Evolutionary conservation across 1,284 basidiomycete species (phyloP), one percentile per base, ranked within the genome.

Genomic region (Cutaneotrichosporon sp.): DNA sequence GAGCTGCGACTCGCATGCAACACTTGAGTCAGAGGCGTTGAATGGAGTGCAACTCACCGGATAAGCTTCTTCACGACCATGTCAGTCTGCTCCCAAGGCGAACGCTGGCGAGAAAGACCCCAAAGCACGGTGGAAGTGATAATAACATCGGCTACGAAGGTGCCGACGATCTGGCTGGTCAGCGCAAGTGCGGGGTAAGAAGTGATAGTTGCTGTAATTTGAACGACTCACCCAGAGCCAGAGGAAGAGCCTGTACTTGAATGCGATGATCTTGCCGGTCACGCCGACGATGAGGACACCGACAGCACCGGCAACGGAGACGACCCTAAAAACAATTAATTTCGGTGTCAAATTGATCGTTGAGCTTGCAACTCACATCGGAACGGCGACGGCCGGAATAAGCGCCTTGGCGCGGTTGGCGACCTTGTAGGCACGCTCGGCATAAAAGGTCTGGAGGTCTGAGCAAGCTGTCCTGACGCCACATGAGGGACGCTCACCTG

Each of bases 31-130:
- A 7, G 19, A 8, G 17, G 34, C 9, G 16, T 16, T 8, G 34
- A 35, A 16, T 35, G 34, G 9, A 11, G 16, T n/a, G 34, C 7
- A 20, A 38, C 35, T n/a, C 16, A 38, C 35, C 60, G 55, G 33
- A 55, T 52, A 5, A 59, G 49, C 19, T 51, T 43, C 37, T 55
- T 58, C 37, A 65, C 58, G 4, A 65, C 38, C 2, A 46, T 46
- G 26, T 63, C 63, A 10, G 64, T 66, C 38, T 61, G 49, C n/a
- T 57, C 56, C 63, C 63, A 65, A 7, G 60, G 61, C 5, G 64
- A 65, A 17, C 61, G 59, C 19, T 59, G 56, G 38, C 43, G 51
- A 35, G 50, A 49, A 9, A 66, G 53, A 25, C 65, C 65, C 51
- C 52, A 62, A 9, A 56, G 52, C 31, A 64, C 52, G 10, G 52